phyloP scores from a whole-genome alignment of 2,329 filamentous ascomycete species.

The Aspergillus niger region DNA sequence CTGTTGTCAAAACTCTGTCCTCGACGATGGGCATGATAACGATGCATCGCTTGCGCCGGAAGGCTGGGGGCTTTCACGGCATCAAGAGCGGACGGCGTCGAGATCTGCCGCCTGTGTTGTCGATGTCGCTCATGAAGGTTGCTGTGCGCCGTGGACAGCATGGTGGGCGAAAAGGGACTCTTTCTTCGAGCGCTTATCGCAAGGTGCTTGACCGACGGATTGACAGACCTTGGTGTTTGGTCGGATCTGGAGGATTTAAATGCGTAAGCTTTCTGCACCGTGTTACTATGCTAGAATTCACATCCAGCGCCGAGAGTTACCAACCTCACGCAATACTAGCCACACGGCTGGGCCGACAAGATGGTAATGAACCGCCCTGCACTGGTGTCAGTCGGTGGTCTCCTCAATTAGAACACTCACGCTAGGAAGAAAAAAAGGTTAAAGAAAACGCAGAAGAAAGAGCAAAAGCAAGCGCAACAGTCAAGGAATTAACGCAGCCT shows the following conservation, averaged over 20 bases:
- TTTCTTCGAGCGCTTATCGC: constrained; percentile 21
- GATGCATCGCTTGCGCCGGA: constrained; percentile 56
- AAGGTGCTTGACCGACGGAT: constrained; percentile 27
- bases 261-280: constrained; percentile 19
- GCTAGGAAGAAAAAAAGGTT: constrained; percentile 16
- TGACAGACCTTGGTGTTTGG: constrained; percentile 43
- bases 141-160: constrained; percentile 76
- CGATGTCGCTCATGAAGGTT: constrained; percentile 73
- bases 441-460: constrained; percentile 6
- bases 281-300: constrained; percentile 8
- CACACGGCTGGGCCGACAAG: constrained; percentile 57
- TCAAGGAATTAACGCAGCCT: constrained; percentile 15
- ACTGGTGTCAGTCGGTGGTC: constrained; percentile 52
- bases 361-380: constrained; percentile 58
- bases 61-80: constrained; percentile 69
- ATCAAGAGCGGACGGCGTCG: constrained; percentile 77
- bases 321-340: constrained; percentile 83
- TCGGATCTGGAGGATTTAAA: constrained; percentile 17
- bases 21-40: constrained; percentile 68
- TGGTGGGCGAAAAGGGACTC: constrained; percentile 49
- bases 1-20: constrained; percentile 81
- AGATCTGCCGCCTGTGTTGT: constrained; percentile 84
- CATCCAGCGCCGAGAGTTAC: constrained; percentile 16
- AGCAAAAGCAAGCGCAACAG: constrained; percentile 10
- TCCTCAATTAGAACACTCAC: constrained; percentile 40